Evolutionary conservation across 1,284 basidiomycete species (phyloP), one percentile per base, ranked within the genome.

Genomic region (Mrakiaceae sp.): DNA sequence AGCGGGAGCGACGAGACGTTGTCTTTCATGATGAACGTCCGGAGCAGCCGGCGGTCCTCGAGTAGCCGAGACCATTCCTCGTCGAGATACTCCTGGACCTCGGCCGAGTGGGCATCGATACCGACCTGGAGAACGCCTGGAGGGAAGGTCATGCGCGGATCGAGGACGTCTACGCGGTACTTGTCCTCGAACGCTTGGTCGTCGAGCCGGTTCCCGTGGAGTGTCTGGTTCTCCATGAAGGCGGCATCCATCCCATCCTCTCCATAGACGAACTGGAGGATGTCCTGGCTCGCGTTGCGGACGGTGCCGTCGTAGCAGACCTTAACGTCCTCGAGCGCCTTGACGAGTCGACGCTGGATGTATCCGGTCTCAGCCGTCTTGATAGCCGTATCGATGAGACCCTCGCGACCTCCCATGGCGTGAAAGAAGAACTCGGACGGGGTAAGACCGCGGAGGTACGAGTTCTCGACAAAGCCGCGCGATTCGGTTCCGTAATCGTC

Each of bases 351-450:
- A 72, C 95, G 89, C 76, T 98, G 96, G 71, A 98, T 98, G 76
- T 98, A 98, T 72, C 96, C 96, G 0, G 96, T 98, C 78, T 99
- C 96, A 58, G 96, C 96, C 6, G 96, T 98, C 81, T 99, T 99
- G 78, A 99, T 94, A 44, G 96, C 96, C 2, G 96, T 99, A 82
- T 98, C 96, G 72, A 98, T 98, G 63, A 98, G 79, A 82, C 96
- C 96, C 77, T 98, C 96, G 72, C 96, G 88, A 79, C 96, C 96
- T 72, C 95, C 95, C 96, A 98, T 98, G 64, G 96, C 96, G 78
- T 99, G 96, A 86, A 99, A 98, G 83, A 98, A 98, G 82, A 94
- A 99, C 74, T 98, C 96, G 71, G 98, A 94, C 0, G 96, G 94
- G 0, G 95, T 98, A 68, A 98, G 76, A 58, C 96, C 96, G 70